phyloP scores from a whole-genome alignment of 495 filamentous ascomycete species.

The Talaromyces adpressus region DNA sequence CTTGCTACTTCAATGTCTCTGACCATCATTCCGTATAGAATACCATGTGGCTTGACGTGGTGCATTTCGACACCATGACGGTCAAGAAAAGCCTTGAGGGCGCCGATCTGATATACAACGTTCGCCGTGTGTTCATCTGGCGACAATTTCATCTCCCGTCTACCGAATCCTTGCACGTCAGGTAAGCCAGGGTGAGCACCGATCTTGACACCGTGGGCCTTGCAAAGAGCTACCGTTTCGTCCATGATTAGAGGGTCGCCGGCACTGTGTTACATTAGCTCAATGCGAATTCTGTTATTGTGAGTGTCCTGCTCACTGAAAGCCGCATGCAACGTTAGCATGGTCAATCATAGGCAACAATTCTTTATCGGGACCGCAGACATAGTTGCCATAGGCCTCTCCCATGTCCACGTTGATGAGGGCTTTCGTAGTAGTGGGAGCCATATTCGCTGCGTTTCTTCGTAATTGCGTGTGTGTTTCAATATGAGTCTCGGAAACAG shows the following conservation, averaged over 20 bases:
- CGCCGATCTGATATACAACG: conserved; percentile 53
- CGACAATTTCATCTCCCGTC: conserved; percentile 47
- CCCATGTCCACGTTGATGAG: conserved; percentile 48
- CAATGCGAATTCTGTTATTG: not conserved
- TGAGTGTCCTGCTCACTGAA: conserved; percentile 37
- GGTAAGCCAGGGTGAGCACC: conserved; percentile 57
- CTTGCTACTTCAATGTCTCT: conserved; percentile 41
- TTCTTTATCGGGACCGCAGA: conserved; percentile 47
- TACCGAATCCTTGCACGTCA: conserved; percentile 56
- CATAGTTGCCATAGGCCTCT: conserved; percentile 44
- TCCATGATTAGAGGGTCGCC: conserved; percentile 55
- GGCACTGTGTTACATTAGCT: not conserved
- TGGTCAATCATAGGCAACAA: conserved; percentile 51
- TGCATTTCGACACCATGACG: conserved; percentile 45
- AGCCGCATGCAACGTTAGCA: conserved; percentile 59
- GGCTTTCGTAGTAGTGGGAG: conserved; percentile 41
- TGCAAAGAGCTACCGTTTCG: conserved; percentile 48
- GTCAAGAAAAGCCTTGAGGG: conserved; percentile 49
- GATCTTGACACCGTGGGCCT: conserved; percentile 42
- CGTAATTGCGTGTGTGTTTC: not conserved
- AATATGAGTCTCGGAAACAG: no score
- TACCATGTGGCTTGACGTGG: conserved; percentile 56
- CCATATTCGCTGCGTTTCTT: conserved; percentile 11
- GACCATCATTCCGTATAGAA: conserved; percentile 51
- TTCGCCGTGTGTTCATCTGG: conserved; percentile 51